Evolutionary conservation across 2,329 filamentous ascomycete genomes (phyloP).

Genomic region (Didymella exigua): DNA sequence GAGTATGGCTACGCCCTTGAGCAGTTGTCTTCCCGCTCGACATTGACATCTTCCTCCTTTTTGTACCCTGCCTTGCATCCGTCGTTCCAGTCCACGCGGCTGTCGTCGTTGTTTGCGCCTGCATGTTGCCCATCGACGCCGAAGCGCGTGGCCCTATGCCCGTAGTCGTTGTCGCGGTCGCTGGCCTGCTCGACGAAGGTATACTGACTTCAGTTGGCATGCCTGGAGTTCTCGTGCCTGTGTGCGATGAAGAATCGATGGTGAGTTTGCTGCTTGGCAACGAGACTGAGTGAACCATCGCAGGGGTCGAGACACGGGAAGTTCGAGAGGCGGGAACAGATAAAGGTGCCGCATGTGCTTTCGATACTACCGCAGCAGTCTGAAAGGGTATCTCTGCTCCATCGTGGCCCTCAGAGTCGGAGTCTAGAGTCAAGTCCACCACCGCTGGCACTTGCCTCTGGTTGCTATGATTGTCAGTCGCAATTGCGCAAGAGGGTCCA

Average conservation of each 20-base stretch:
- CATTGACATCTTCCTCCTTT: slow-evolving; percentile 32
- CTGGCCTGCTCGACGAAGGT: neutral
- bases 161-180: neutral
- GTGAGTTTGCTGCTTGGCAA: neutral
- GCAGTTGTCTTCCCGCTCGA: neutral
- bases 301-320: neutral
- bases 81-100: neutral
- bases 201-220: neutral
- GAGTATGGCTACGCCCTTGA: neutral
- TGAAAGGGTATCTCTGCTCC: neutral
- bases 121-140: slow-evolving; percentile 1
- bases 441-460: slow-evolving; percentile 13
- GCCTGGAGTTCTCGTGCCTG: neutral
- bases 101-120: neutral
- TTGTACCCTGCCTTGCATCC: slow-evolving; percentile 16
- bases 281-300: slow-evolving; percentile 1
- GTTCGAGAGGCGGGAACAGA: too few relatives aligned
- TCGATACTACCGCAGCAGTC: neutral
- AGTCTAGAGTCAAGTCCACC: slow-evolving; percentile 34
- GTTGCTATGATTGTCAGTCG: slow-evolving; percentile 29
- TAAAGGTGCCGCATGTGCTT: neutral
- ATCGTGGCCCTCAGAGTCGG: slow-evolving; percentile 21
- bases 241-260: neutral
- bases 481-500: neutral
- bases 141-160: neutral